These are phyloP conservation scores for Kalmanozyma brasiliensis DNA, from an alignment of 1,284 basidiomycete species.

Conservation along the genomic window DNA sequence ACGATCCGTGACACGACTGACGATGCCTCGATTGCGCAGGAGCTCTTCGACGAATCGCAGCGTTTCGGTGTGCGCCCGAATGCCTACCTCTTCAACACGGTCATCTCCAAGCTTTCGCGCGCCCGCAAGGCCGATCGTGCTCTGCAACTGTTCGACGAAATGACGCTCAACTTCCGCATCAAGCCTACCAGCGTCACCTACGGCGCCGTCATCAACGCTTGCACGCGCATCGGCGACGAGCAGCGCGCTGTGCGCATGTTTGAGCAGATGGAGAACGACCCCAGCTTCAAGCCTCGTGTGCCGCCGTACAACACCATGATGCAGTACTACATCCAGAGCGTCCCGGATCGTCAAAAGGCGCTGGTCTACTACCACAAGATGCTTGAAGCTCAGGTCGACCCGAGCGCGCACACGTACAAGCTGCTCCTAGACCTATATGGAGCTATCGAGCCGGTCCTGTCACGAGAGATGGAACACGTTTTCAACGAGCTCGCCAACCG, in stretches of 20 bases:
- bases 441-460: conserved; percentile 79
- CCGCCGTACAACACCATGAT: conserved; percentile 99
- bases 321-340: conserved; percentile 91
- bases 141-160: conserved; percentile 63
- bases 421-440: conserved; percentile 92
- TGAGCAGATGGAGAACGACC: conserved; percentile 80
- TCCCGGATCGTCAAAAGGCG: conserved; percentile 77
- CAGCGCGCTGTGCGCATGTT: conserved; percentile 84
- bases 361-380: conserved; percentile 80
- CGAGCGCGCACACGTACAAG: conserved; percentile 67
- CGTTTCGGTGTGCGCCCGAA: conserved; percentile 57
- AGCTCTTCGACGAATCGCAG: conserved; percentile 66
- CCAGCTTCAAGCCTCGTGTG: conserved; percentile 84
- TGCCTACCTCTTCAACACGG: conserved; percentile 66
- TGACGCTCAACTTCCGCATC: conserved; percentile 69
- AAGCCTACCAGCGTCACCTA: conserved; percentile 88
- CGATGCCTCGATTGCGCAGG: conserved; percentile 64
- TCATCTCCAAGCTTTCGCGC: conserved; percentile 66
- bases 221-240: conserved; percentile 83
- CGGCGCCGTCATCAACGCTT: conserved; percentile 90
- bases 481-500: conserved; percentile 76
- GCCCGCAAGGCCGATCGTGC: conserved; percentile 65
- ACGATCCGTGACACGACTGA: conserved; percentile 66
- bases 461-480: conserved; percentile 78
- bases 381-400: conserved; percentile 73